Evolutionary conservation across 108 stramenopile species (phyloP).

Genomic region (Cylindrotheca closterium): DNA sequence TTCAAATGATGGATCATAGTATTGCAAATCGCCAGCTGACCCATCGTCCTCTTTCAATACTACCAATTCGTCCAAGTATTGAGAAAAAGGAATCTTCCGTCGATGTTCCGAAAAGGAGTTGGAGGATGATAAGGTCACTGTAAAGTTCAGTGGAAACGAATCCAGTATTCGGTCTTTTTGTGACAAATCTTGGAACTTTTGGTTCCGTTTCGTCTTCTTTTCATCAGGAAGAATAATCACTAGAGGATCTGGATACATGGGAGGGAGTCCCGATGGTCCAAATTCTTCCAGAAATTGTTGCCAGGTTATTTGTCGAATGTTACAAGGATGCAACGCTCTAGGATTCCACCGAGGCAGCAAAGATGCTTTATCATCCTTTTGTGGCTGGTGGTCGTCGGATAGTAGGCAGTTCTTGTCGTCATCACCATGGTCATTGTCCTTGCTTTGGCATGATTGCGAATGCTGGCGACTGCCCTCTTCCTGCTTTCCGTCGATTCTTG

Average conservation of each 20-base stretch:
- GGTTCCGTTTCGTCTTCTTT: conserved; percentile 28
- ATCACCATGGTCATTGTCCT: too few relatives aligned
- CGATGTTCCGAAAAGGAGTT: conserved; percentile 83
- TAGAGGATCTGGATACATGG: conserved; percentile 53
- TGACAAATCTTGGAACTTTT: conserved; percentile 49
- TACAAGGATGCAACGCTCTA: conserved; percentile 60
- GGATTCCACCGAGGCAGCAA: conserved; percentile 50
- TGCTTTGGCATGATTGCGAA: too few relatives aligned
- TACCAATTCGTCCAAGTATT: conserved; percentile 60
- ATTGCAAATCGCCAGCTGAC: too few relatives aligned
- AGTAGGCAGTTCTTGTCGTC: too few relatives aligned
- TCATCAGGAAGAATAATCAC: conserved; percentile 43
- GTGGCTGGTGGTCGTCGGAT: too few relatives aligned
- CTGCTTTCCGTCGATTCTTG: too few relatives aligned
- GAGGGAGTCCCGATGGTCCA: conserved; percentile 45
- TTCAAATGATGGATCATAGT: too few relatives aligned
- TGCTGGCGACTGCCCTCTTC: too few relatives aligned
- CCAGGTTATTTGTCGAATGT: conserved; percentile 44
- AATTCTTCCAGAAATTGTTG: conserved; percentile 35
- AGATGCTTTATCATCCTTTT: too few relatives aligned
- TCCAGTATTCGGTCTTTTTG: conserved; percentile 37
- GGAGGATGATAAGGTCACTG: conserved; percentile 73
- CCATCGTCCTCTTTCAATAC: too few relatives aligned
- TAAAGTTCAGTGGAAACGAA: conserved; percentile 56
- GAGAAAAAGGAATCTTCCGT: conserved; percentile 44